Conservation (phyloP, 257 asterid species). For the Nemophila menziesii region DNA sequence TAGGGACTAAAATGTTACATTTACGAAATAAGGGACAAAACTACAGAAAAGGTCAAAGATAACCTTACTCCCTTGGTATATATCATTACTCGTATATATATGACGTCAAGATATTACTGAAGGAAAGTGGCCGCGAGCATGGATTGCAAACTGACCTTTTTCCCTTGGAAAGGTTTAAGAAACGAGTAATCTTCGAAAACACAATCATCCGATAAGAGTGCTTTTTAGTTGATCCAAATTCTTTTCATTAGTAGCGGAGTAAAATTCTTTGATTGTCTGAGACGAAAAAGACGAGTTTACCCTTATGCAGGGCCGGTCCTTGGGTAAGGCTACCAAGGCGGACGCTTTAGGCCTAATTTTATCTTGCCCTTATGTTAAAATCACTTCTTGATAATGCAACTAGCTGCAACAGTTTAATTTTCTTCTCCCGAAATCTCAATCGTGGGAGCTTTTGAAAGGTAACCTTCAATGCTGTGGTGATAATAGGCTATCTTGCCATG, state of each 20-base stretch:
- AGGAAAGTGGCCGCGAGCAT: not conserved
- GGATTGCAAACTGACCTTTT: too few relatives aligned
- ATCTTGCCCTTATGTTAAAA: too few relatives aligned
- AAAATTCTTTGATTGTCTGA: conserved; percentile 37
- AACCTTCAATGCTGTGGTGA: not conserved
- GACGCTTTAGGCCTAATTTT: too few relatives aligned
- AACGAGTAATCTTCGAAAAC: conserved; percentile 48
- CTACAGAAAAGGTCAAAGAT: too few relatives aligned
- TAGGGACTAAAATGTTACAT: too few relatives aligned
- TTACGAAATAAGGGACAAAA: too few relatives aligned
- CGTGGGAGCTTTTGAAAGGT: not conserved
- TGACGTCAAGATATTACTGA: not conserved
- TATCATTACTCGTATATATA: too few relatives aligned
- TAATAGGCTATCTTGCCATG: not conserved
- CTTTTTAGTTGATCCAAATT: conserved; percentile 28
- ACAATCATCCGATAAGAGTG: conserved; percentile 44
- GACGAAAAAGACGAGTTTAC: conserved; percentile 23
- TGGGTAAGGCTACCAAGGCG: too few relatives aligned
- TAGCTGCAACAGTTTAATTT: not conserved
- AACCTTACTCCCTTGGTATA: too few relatives aligned
- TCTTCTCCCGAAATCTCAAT: not conserved
- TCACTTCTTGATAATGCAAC: conserved; percentile 1
- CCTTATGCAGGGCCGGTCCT: too few relatives aligned
- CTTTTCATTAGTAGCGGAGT: conserved; percentile 43
- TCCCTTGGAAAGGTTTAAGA: conserved; percentile 48